These are phyloP conservation scores for Aureobasidium sp. DNA, from an alignment of 2,329 filamentous ascomycete species.

Conservation along the genomic window DNA sequence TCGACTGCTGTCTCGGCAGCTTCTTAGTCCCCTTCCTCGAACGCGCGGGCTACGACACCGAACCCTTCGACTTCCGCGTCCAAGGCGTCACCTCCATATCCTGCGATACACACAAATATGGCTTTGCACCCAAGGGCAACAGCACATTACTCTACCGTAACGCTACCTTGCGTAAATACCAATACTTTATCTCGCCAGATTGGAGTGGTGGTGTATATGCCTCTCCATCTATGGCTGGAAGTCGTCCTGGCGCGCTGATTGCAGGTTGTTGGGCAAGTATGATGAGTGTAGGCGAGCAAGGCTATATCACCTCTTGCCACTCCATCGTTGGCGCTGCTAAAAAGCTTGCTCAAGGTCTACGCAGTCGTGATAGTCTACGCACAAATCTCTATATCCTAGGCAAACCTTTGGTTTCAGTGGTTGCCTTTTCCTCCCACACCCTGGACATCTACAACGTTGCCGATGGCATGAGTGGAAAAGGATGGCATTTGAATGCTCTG, in stretches of 20 bases:
- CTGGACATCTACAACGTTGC: slow-evolving; percentile 96
- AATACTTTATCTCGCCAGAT: slow-evolving; percentile 96
- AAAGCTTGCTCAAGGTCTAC: slow-evolving; percentile 81
- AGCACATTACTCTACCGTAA: slow-evolving; percentile 93
- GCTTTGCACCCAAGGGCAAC: slow-evolving; percentile 98
- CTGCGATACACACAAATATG: slow-evolving; percentile 99
- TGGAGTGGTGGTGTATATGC: slow-evolving; percentile 98
- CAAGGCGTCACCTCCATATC: slow-evolving; percentile 96
- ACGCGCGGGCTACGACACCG: slow-evolving; percentile 91
- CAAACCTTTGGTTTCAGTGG: slow-evolving; percentile 87
- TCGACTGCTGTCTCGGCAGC: slow-evolving; percentile 97
- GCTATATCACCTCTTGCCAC: slow-evolving; percentile 88
- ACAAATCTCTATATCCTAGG: slow-evolving; percentile 84
- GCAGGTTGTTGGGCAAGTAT: slow-evolving; percentile 96
- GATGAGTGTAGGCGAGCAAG: slow-evolving; percentile 87
- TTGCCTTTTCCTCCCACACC: slow-evolving; percentile 86
- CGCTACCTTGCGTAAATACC: slow-evolving; percentile 80
- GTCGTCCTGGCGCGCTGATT: slow-evolving; percentile 92
- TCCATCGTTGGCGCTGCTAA: slow-evolving; percentile 90
- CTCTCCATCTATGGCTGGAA: slow-evolving; percentile 91
- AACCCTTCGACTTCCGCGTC: slow-evolving; percentile 92
- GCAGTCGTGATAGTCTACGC: slow-evolving; percentile 71
- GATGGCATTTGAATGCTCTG: slow-evolving; percentile 97
- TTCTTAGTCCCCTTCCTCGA: slow-evolving; percentile 95
- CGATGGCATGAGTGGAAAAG: slow-evolving; percentile 83